Evolutionary conservation across 139 green algal species (phyloP).

Genomic region (Coelastrella sp.): DNA sequence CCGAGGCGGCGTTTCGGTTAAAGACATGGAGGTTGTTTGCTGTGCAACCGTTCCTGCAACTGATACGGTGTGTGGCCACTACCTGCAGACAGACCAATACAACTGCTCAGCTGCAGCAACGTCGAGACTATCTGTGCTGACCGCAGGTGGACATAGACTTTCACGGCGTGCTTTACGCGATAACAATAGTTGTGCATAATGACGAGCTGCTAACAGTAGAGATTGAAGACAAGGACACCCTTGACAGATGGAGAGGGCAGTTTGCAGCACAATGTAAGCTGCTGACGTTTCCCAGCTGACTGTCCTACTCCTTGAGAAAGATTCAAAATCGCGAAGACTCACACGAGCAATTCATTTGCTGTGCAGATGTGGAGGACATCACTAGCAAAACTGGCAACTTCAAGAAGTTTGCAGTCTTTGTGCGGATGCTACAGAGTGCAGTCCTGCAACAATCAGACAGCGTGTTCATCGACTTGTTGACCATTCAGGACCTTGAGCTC

Average conservation of each 20-base stretch:
- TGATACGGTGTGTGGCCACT: background rate
- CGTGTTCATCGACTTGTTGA: constrained; percentile 92
- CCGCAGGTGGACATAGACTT: constrained; percentile 65
- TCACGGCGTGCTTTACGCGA: constrained; percentile 61
- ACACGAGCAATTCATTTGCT: background rate
- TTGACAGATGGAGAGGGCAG: constrained; percentile 73
- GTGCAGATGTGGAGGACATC: constrained; percentile 92
- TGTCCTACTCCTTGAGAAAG: background rate
- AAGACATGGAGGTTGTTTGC: background rate
- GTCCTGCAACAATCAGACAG: constrained; percentile 78
- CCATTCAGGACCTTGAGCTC: constrained; percentile 85
- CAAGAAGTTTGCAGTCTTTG: constrained; percentile 89
- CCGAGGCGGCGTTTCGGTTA: background rate
- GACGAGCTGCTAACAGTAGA: constrained; percentile 73
- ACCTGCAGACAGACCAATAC: background rate
- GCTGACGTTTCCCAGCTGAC: background rate
- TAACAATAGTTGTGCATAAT: constrained; percentile 57
- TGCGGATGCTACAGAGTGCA: constrained; percentile 86
- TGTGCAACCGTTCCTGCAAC: background rate
- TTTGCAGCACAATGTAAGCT: constrained; percentile 78
- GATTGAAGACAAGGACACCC: constrained; percentile 74
- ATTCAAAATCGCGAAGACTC: background rate
- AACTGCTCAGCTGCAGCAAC: background rate
- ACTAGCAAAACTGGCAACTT: constrained; percentile 90
- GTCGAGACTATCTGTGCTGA: background rate